Base-by-base conservation (phyloP, 108 stramenopile species). In the Pseudonitzschia multiseries region DNA sequence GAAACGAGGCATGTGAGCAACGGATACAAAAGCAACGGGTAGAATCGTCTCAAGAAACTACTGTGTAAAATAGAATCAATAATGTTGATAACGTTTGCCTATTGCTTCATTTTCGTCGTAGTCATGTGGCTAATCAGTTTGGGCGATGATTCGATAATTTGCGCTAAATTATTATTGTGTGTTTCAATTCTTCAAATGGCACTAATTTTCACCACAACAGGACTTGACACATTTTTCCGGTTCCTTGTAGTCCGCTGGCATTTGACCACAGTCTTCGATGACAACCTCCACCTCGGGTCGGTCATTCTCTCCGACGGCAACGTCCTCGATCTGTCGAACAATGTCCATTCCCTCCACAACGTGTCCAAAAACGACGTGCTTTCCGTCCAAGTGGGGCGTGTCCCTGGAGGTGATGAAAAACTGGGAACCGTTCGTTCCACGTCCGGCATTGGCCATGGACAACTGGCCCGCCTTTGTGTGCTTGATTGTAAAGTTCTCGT, bases 311-410 rank as follows among this genome's bases (percentile, higher is more conserved):
- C 81, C 86, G 32, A 76, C 86, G 28, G 83, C 27, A 4, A 80
- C 76, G 60, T 84, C 80, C 73, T 96, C 96, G 81, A 99, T 93
- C 74, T 89, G 89, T 42, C 85, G 68, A 18, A 99, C 89, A 60
- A 98, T 73, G 17, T 97, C 97, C 96, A 99, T 97, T 31, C 98
- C 98, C 68, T 97, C 95, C 43, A 97, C 95, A 15, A 98, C 98
- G 63, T 96, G 93, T 9, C 99, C 99, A 83, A 99, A 99, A 0
- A 99, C 99, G 44, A 99, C 97, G 80, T 99, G 99, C 81, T 98
- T 98, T 33, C 93, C 92, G 84, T 99, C 98, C 69, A 99, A 77
- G 65, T 97, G 96, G 32, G 29, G 95, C 21, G 91, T 92, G 24
- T 87, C 93, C 31, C 72, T 63, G 61, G 83, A 76, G 10, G 96